A percentile compares a stretch with the other conserved stretches of the same genome.
Evolutionary conservation across 176 grass and related monocot species (phyloP).

Genomic region (Lolium perenne): DNA sequence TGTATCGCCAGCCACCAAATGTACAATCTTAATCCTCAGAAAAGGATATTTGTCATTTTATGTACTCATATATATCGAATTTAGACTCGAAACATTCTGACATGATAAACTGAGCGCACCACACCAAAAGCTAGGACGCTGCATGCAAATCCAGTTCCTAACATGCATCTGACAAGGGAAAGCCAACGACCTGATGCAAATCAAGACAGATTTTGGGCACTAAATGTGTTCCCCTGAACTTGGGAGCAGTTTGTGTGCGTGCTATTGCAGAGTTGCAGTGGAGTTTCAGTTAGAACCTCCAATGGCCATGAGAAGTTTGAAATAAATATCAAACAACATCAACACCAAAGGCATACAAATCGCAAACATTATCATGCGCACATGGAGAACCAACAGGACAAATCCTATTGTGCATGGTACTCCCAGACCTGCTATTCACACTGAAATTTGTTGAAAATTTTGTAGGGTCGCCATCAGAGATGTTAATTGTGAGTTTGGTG

Average conservation of each 20-base stretch:
- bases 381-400: no score
- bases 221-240: not conserved
- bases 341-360: not conserved
- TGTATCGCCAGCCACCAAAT: not conserved
- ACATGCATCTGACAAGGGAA: conserved; percentile 4
- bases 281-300: not conserved
- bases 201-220: not conserved
- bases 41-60: not conserved
- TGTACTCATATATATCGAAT: not conserved
- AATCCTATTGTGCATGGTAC: no score
- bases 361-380: not conserved
- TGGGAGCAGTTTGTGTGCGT: not conserved
- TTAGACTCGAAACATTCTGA: not conserved
- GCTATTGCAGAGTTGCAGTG: not conserved
- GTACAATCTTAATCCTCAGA: not conserved
- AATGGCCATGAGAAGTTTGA: not conserved
- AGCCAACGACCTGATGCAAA: not conserved
- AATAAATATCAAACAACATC: not conserved
- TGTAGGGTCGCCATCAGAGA: no score
- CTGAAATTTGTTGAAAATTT: no score
- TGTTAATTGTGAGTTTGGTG: no score
- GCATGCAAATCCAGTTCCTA: conserved; percentile 10
- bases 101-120: not conserved
- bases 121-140: not conserved
- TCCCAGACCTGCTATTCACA: no score